Percentiles rank a stretch among this genome's conserved stretches.
These are phyloP conservation scores for Colletotrichum kahawae DNA, from an alignment of 2,329 filamentous ascomycete species.

Conservation along the genomic window DNA sequence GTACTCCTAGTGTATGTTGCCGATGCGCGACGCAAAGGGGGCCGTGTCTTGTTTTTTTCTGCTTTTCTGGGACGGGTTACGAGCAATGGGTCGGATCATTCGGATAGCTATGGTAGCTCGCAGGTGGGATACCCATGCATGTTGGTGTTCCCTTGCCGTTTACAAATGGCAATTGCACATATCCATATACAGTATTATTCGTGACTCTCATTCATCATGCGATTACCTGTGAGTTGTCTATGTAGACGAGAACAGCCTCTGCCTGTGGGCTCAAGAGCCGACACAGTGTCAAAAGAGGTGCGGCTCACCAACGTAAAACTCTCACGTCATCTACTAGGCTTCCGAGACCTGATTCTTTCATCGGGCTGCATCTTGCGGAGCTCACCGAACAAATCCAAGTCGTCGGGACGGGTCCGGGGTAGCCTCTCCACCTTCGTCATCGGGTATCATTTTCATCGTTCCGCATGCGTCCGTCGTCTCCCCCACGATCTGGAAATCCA, in stretches of 20 bases:
- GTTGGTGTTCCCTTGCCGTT: slow-evolving; percentile 18
- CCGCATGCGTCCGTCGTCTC: background rate
- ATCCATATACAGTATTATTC: background rate
- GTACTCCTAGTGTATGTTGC: slow-evolving; percentile 1
- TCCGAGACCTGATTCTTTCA: background rate
- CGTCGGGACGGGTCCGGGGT: background rate
- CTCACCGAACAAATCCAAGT: background rate
- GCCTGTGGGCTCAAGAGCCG: background rate
- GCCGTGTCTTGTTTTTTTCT: background rate
- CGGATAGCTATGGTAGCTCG: slow-evolving; percentile 20
- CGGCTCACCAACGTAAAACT: background rate
- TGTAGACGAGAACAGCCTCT: background rate
- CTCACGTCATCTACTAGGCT: background rate
- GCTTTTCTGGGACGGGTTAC: slow-evolving; percentile 17
- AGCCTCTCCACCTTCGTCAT: background rate
- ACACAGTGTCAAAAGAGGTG: background rate
- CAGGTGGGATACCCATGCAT: slow-evolving; percentile 18
- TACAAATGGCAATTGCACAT: slow-evolving; percentile 20
- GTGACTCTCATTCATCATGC: background rate
- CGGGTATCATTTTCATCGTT: slow-evolving; percentile 9
- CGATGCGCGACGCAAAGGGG: background rate
- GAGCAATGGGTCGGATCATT: slow-evolving; percentile 20
- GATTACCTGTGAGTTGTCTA: background rate
- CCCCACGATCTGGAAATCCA: background rate
- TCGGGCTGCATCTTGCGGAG: background rate